Evolutionary conservation across 331 rosid genomes (phyloP).

Genomic region (Quercus phellos): DNA sequence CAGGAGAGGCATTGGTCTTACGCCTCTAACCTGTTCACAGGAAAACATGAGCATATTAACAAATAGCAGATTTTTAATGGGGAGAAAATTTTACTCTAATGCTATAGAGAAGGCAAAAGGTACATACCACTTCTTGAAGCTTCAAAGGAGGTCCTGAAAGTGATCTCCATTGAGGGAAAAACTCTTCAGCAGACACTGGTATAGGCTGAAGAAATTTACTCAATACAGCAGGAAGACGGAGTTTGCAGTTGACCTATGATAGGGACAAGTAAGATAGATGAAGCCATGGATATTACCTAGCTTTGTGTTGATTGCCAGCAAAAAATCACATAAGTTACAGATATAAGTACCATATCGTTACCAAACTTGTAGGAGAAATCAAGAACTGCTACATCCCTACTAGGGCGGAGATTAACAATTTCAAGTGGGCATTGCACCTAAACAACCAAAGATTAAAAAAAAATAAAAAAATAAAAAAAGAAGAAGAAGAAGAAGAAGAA

Average conservation of each 20-base stretch:
- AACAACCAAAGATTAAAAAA: slow-evolving; percentile 17
- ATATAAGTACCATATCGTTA: slow-evolving; percentile 59
- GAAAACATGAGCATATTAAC: slow-evolving; percentile 13
- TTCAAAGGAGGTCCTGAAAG: slow-evolving; percentile 95
- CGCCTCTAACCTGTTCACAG: slow-evolving; percentile 86
- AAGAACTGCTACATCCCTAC: slow-evolving; percentile 95
- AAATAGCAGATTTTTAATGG: neutral
- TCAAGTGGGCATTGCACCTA: slow-evolving; percentile 99
- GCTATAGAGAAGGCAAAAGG: slow-evolving; percentile 18
- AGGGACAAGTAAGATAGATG: slow-evolving; percentile 16
- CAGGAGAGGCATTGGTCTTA: slow-evolving; percentile 70
- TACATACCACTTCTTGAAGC: slow-evolving; percentile 97
- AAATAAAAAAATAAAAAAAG: neutral
- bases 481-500: neutral
- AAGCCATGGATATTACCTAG: slow-evolving; percentile 4
- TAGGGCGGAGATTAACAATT: slow-evolving; percentile 74
- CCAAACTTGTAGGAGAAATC: slow-evolving; percentile 96
- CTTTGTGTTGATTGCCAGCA: slow-evolving; percentile 3
- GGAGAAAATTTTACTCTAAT: neutral
- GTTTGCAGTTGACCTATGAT: slow-evolving; percentile 73
- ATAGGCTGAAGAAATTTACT: slow-evolving; percentile 93
- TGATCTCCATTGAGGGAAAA: slow-evolving; percentile 96
- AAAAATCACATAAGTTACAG: neutral
- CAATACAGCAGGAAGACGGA: slow-evolving; percentile 87
- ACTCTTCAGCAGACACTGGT: slow-evolving; percentile 73